Base-by-base conservation (phyloP, 2,329 filamentous ascomycete species). In the Uncinocarpus reesii region DNA sequence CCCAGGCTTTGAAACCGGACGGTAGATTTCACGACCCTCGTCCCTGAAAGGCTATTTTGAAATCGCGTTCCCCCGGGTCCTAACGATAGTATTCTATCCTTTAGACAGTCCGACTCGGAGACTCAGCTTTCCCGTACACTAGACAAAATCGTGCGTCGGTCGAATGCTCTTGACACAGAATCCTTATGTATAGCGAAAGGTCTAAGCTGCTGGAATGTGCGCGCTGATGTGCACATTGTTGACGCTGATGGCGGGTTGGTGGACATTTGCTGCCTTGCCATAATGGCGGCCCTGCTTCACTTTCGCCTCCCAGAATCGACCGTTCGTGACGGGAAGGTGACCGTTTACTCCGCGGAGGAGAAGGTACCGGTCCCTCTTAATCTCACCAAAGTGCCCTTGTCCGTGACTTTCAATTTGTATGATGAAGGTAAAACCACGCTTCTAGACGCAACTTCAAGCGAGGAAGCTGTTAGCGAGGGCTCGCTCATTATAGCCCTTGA, bases 161-260 rank as follows among this genome's bases (percentile, higher is more conserved):
- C 89, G 1, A 84, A 84, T 57, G 90, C 92, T 5, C 79, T 98
- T 34, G 90, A 96, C 65, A 95, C 89, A 28, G 92, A 98, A 68
- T 95, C 89, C 3, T 77, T 98, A 37, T 98, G 92, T 66, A 86
- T 98, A 18, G 75, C 95, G 23, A 88, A 92, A 8, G 89, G 86
- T 6, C 76, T 84, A 52, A 95, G 93, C 66, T 92, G 86, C 71
- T 98, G 92, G 81, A 84, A 84, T 52, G 76, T 98, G 53, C 81
- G 90, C 50, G 89, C 86, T 16, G 90, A 96, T 64, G 78, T 96
- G 18, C 92, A 98, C 67, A 81, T 96, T 40, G 76, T 96, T 38
- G 83, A 87, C 43, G 86, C 89, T 62, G 90, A 96, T 63, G 92
- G 92, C 46, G 90, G 89, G 57, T 74, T 98, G 35, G 79, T 92